Evolutionary conservation across 2,329 filamentous ascomycete species (phyloP), one percentile per base, ranked within the genome.

Genomic region (Blumeriella jaapii): DNA sequence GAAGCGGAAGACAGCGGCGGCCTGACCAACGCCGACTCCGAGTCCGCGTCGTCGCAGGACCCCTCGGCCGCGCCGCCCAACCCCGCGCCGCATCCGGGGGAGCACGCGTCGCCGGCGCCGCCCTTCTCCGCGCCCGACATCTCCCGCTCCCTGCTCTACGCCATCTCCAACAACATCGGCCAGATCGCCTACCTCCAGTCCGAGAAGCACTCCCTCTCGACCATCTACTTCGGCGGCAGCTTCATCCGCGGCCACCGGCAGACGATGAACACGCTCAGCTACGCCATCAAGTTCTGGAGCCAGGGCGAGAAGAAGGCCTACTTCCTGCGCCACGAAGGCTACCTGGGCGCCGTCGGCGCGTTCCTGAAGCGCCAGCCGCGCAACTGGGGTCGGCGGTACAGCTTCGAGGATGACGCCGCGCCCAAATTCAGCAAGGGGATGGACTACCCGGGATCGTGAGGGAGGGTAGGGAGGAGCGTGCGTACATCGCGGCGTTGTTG

Each of bases 121-220:
- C 67, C 70, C 40, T 96, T 95, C 60, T 75, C 73, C 12, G 69
- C 75, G 22, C 77, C 86, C 54, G 91, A 98, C 59, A 84, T 98
- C 45, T 91, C 84, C 15, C 71, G 89, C 19, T 94, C 85, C 29
- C 68, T 98, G 12, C 72, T 98, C 0, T 98, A 94, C 60, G 91
- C 91, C 15, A 85, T 96, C 49, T 89, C 82, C 57, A 96, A 96
- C 65, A 96, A 96, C 61, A 95, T 96, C 45, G 91, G 91, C 11
- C 91, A 98, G 63, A 93, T 98, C 50, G 86, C 91, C 27, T 95
- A 91, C 58, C 68, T 98, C n/a, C 91, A 96, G 56, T 91, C 85
- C 5, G 87, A 95, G 57, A 91, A 94, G 55, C 89, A 98, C 61
- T 74, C 80, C 29, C 67, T 96, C 16, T 81, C 83, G 44, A 78